phyloP scores from a whole-genome alignment of 2,329 filamentous ascomycete genomes.

The Aspergillus proliferans region DNA sequence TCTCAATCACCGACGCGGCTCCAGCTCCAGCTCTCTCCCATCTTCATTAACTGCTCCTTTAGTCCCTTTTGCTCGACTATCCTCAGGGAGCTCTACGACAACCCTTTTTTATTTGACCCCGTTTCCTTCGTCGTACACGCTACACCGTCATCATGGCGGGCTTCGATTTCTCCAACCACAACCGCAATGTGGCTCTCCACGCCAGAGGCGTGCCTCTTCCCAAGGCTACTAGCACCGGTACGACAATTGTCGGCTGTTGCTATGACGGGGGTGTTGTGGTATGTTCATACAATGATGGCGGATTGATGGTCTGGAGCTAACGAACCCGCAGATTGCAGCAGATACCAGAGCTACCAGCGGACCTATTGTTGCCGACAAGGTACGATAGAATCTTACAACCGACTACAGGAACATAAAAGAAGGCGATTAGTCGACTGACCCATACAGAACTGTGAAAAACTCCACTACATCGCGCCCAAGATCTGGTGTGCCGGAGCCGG shows the following conservation, averaged over 20 bases:
- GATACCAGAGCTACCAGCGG: constrained; percentile 96
- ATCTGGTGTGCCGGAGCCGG: constrained; percentile 99
- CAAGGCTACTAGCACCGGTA: constrained; percentile 97
- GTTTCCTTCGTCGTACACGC: constrained; percentile 24
- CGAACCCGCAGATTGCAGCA: constrained; percentile 69
- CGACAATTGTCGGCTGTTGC: constrained; percentile 96
- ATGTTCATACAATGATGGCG: constrained; percentile 30
- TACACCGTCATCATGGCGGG: constrained; percentile 66
- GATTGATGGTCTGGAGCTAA: constrained; percentile 12
- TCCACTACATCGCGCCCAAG: constrained; percentile 96
- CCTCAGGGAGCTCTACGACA: constrained; percentile 7
- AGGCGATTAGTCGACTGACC: neutral
- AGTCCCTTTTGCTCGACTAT: constrained; percentile 12
- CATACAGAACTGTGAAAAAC: constrained; percentile 89
- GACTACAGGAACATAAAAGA: neutral
- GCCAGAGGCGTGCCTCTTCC: constrained; percentile 88
- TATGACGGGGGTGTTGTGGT: constrained; percentile 95
- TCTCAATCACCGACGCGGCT: constrained; percentile 9
- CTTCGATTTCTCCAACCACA: constrained; percentile 99
- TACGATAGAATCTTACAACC: constrained; percentile 24
- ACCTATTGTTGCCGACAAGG: constrained; percentile 98
- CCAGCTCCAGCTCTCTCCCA: constrained; percentile 27
- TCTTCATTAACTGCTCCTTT: constrained; percentile 15
- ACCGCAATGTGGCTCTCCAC: constrained; percentile 94
- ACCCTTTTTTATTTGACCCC: constrained; percentile 9